phyloP scores from a whole-genome alignment of 2,329 filamentous ascomycete genomes.

The Cercospora sesami region DNA sequence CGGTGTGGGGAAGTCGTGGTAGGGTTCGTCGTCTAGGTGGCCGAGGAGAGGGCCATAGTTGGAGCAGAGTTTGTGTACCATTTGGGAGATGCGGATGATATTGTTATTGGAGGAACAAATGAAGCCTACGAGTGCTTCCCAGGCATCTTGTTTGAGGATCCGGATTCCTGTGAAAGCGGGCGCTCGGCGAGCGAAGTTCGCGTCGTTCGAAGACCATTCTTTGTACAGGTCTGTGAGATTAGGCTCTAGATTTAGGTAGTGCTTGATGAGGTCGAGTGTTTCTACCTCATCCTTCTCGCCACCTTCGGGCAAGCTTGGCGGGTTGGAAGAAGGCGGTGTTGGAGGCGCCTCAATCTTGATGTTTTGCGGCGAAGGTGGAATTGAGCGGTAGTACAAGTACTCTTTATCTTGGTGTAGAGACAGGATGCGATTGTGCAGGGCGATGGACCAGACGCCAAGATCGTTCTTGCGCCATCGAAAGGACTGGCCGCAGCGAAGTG shows the following conservation, averaged over 20 bases:
- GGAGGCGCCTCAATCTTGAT: slow-evolving; percentile 39
- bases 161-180: slow-evolving; percentile 86
- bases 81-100: slow-evolving; percentile 89
- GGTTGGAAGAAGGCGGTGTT: slow-evolving; percentile 44
- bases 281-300: slow-evolving; percentile 46
- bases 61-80: slow-evolving; percentile 89
- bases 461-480: slow-evolving; percentile 86
- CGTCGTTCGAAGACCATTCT: slow-evolving; percentile 81
- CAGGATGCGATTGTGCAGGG: slow-evolving; percentile 79
- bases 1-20: slow-evolving; percentile 85
- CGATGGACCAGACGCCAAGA: slow-evolving; percentile 83
- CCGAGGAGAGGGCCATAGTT: slow-evolving; percentile 80
- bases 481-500: slow-evolving; percentile 89
- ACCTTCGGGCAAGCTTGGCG: slow-evolving; percentile 36
- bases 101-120: slow-evolving; percentile 99
- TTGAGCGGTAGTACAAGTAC: slow-evolving; percentile 76
- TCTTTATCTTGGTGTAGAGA: slow-evolving; percentile 79
- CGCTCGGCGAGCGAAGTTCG: slow-evolving; percentile 86
- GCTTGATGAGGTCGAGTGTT: slow-evolving; percentile 69
- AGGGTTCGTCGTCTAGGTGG: slow-evolving; percentile 59
- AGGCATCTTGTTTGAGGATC: slow-evolving; percentile 90
- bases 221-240: slow-evolving; percentile 75
- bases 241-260: slow-evolving; percentile 85
- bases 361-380: slow-evolving; percentile 49
- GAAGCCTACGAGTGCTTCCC: slow-evolving; percentile 91